Conservation (phyloP, 441 rosid genomes). For the Brassica hybrid region DNA sequence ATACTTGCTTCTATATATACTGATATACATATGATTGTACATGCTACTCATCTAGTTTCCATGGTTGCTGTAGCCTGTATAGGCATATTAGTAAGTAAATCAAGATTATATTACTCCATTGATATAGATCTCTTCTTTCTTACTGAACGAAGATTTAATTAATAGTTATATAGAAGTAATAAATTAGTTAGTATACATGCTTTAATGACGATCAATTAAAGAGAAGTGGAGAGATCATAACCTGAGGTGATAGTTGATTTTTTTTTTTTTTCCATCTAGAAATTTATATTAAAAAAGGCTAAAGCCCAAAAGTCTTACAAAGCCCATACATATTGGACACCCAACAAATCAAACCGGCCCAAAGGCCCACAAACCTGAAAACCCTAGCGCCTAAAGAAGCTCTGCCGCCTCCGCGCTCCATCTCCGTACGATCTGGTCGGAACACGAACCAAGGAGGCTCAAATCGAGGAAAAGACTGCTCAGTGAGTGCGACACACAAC, state of each 20-base stretch:
- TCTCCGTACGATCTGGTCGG: too few relatives aligned
- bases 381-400: too few relatives aligned
- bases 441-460: too few relatives aligned
- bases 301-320: too few relatives aligned
- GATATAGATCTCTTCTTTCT: background rate
- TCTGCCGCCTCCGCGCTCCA: too few relatives aligned
- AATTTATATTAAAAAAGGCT: too few relatives aligned
- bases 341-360: too few relatives aligned
- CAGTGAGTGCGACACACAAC: too few relatives aligned
- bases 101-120: background rate
- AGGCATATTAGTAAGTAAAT: background rate
- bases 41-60: background rate
- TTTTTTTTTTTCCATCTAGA: conserved; percentile 31
- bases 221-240: conserved; percentile 11
- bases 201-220: conserved; percentile 1
- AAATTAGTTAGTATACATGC: background rate
- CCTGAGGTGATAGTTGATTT: too few relatives aligned
- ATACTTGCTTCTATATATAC: background rate
- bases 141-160: background rate
- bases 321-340: too few relatives aligned
- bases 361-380: too few relatives aligned
- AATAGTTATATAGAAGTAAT: background rate
- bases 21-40: background rate
- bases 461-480: too few relatives aligned
- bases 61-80: background rate